phyloP scores from a whole-genome alignment of 2,329 filamentous ascomycete genomes.

The Phoma herbarum region DNA sequence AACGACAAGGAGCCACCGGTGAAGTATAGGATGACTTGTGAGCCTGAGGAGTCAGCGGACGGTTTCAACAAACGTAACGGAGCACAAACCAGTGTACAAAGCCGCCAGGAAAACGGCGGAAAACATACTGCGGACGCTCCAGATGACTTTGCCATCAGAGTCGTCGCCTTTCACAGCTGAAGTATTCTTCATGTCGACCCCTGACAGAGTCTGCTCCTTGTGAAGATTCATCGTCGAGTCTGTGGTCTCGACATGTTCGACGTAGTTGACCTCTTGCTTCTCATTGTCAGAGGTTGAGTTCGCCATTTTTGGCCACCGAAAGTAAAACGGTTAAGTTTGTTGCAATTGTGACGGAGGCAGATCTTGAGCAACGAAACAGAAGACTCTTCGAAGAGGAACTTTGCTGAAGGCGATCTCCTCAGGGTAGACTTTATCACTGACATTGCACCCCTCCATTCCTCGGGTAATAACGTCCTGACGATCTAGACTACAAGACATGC shows the following conservation, averaged over 20 bases:
- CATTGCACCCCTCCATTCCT: conserved; percentile 9
- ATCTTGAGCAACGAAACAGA: neutral
- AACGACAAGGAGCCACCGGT: conserved; percentile 44
- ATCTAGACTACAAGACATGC: conserved; percentile 16
- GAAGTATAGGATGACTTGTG: conserved; percentile 49
- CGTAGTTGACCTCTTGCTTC: conserved; percentile 35
- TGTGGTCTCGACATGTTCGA: conserved; percentile 36
- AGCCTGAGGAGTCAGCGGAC: conserved; percentile 30
- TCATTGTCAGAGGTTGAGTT: conserved; percentile 30
- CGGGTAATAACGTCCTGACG: conserved; percentile 16
- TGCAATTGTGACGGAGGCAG: neutral
- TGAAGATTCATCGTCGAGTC: conserved; percentile 36
- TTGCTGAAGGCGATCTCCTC: neutral
- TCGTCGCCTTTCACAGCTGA: conserved; percentile 52
- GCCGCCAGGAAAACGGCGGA: conserved; percentile 50
- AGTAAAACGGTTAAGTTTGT: neutral
- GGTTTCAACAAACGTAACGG: neutral
- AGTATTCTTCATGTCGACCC: conserved; percentile 48
- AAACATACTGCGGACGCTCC: conserved; percentile 46
- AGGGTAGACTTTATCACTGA: conserved; percentile 10
- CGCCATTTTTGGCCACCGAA: conserved; percentile 23
- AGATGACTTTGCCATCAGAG: conserved; percentile 52
- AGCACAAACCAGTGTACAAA: conserved; percentile 45
- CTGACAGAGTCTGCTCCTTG: conserved; percentile 38
- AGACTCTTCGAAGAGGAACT: neutral